Evolutionary conservation across 371 early-diverging fungal genomes (phyloP).

Genomic region (Umbelopsis sp.): DNA sequence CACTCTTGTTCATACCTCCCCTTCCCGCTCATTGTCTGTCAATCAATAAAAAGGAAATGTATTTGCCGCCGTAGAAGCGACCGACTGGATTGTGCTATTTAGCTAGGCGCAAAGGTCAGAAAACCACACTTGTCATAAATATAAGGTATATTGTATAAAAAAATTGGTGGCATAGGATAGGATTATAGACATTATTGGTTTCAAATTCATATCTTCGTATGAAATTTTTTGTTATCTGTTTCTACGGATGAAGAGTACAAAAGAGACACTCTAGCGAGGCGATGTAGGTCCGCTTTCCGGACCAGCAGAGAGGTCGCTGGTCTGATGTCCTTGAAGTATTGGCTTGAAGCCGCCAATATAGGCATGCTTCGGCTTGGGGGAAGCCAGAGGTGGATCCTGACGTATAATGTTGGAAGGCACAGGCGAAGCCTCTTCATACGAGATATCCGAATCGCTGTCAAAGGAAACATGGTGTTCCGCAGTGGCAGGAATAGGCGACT

Average conservation of each 20-base stretch:
- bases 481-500: neutral
- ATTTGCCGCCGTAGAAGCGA: too few species aligned
- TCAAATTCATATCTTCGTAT: too few species aligned
- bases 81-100: too few species aligned
- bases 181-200: too few species aligned
- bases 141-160: too few species aligned
- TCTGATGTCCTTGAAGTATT: neutral
- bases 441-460: neutral
- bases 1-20: neutral
- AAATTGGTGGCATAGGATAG: too few species aligned
- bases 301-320: neutral
- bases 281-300: neutral
- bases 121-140: too few species aligned
- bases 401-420: neutral
- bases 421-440: slow-evolving; percentile 1
- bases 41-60: neutral
- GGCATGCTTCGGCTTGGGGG: slow-evolving; percentile 8
- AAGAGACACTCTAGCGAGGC: neutral
- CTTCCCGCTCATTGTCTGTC: neutral
- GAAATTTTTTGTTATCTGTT: too few species aligned
- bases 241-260: too few species aligned
- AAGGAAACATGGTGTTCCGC: neutral
- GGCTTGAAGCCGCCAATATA: slow-evolving; percentile 13
- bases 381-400: slow-evolving; percentile 4
- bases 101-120: too few species aligned